phyloP scores from a whole-genome alignment of 768 basidiomycete genomes.

The Polyporus arcularius region DNA sequence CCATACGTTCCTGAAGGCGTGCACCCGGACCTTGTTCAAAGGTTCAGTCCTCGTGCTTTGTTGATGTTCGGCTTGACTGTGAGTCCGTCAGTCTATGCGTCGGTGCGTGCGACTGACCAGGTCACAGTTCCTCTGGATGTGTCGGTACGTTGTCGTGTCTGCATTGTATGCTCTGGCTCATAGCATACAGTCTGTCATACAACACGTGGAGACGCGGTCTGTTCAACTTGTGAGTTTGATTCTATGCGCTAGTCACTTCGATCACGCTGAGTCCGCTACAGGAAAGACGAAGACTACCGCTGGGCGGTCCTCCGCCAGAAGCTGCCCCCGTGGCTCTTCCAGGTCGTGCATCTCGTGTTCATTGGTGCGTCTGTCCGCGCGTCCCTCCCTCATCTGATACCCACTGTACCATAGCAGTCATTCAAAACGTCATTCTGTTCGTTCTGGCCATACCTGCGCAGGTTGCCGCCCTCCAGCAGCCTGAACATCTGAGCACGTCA shows the following conservation, averaged over 20 bases:
- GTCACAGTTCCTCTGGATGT: slow-evolving; percentile 22
- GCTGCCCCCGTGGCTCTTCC: slow-evolving; percentile 55
- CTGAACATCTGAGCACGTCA: slow-evolving; percentile 49
- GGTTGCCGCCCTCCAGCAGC: slow-evolving; percentile 54
- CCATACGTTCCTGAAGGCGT: slow-evolving; percentile 59
- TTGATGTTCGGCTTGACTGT: slow-evolving; percentile 75
- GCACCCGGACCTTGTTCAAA: slow-evolving; percentile 33
- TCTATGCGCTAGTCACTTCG: neutral
- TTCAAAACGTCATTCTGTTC: slow-evolving; percentile 82
- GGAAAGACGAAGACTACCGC: slow-evolving; percentile 88
- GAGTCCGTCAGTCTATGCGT: slow-evolving; percentile 21
- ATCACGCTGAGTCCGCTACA: slow-evolving; percentile 28
- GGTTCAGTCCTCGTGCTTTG: slow-evolving; percentile 69
- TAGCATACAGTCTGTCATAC: slow-evolving; percentile 56
- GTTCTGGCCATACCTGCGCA: slow-evolving; percentile 64
- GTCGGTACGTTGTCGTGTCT: slow-evolving; percentile 16
- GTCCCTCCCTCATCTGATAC: neutral
- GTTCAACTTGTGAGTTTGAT: slow-evolving; percentile 60
- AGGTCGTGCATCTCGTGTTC: slow-evolving; percentile 68
- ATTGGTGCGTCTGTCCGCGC: slow-evolving; percentile 47
- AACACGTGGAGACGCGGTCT: slow-evolving; percentile 86
- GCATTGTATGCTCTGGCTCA: neutral
- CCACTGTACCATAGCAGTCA: slow-evolving; percentile 49
- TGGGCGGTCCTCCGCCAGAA: slow-evolving; percentile 77
- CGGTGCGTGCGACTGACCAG: neutral